Evolutionary conservation across 2,329 filamentous ascomycete genomes (phyloP).

Genomic region (Cryphonectria parasitica): DNA sequence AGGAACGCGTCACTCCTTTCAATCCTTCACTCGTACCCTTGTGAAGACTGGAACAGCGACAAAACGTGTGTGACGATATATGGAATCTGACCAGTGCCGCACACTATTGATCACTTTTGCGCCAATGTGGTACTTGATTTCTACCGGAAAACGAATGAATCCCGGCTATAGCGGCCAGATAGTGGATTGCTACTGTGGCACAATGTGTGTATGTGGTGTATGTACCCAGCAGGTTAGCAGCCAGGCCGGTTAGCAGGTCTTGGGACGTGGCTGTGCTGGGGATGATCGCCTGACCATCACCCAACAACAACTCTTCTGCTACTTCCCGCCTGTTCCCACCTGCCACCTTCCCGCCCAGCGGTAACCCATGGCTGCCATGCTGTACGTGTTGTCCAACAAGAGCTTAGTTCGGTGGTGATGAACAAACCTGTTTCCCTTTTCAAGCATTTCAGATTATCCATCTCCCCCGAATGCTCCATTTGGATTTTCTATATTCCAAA

Average conservation of each 20-base stretch:
- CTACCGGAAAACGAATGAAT: background rate
- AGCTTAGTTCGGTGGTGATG: background rate
- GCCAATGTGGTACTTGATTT: background rate
- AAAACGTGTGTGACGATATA: background rate
- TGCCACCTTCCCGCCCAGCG: background rate
- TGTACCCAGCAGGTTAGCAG: background rate
- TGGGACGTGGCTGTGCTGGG: slow-evolving; percentile 5
- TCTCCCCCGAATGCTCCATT: background rate
- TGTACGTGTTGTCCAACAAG: background rate
- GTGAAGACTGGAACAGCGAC: background rate
- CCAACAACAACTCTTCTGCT: background rate
- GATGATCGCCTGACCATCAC: background rate
- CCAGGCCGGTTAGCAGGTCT: background rate
- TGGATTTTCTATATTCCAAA: background rate
- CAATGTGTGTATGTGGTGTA: background rate
- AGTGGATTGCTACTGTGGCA: background rate
- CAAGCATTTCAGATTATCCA: background rate
- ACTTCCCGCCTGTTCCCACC: background rate
- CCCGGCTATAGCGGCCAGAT: background rate
- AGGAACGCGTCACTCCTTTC: background rate
- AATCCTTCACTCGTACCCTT: background rate
- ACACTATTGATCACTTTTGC: background rate
- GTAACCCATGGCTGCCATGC: background rate
- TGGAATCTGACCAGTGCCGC: too few relatives aligned
- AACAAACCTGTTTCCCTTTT: background rate